Base-by-base conservation (phyloP, 345 rosid genomes). In the Cardamine resedifolia region DNA sequence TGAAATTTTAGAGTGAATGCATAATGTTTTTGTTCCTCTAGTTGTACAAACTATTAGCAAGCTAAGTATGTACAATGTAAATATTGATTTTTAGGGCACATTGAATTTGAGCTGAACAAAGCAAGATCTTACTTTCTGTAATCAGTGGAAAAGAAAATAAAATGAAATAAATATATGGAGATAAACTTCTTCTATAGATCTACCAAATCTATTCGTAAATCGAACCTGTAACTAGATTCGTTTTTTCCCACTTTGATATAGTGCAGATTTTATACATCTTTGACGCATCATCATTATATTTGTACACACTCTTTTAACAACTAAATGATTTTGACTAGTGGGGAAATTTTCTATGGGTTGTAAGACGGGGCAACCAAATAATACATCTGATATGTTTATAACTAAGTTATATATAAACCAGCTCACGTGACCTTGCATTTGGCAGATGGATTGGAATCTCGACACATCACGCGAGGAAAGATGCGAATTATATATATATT, bases 351-450 rank as follows among this genome's bases (percentile, higher is more conserved):
- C 6, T 10, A 6, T 39, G 19, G 10, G 44, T 59, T 36, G 18
- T 23, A 51, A 58, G 49, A 27, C 3, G 21, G 58, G n/a, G 20
- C 66, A 70, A 36, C 31, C 41, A 38, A 21, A 34, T 28, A 47
- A 23, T 16, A 34, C 47, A 69, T 23, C 6, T 33, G 14, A 24
- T 30, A 47, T 20, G 39, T 58, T 11, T 36, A 57, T n/a, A 49
- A 16, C 5, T 21, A 18, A 50, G 10, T 48, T 18, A 48, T 26
- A 3, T 47, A 31, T 7, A 1, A 2, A 53, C 39, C 33, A 66
- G 60, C 58, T 58, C 72, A 74, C 72, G 72, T 58, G 78, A 66
- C 21, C 2, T 58, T 74, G 73, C 73, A 53, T 62, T 52, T 74
- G 72, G 66, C 73, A 58, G 61, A 58, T 27, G 67, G 38, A 36